Conservation (phyloP, 495 filamentous ascomycete genomes). For the Paragyromitra xinjiangensis region DNA sequence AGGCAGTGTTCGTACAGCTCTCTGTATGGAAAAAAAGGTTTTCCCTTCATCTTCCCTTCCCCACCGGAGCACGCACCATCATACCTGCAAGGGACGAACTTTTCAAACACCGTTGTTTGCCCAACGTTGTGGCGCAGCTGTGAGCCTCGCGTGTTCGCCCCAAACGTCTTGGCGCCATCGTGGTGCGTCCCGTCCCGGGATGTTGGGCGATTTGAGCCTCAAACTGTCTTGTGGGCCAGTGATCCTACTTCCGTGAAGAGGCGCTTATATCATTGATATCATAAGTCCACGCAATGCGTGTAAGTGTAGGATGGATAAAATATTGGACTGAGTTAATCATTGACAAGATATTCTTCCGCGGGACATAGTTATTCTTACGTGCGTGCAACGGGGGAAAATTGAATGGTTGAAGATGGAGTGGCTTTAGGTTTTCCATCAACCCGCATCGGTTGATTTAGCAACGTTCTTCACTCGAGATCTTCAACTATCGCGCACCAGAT, state of each 20-base stretch:
- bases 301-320: too few relatives aligned
- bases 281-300: too few relatives aligned
- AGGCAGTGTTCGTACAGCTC: not conserved
- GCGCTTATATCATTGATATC: not conserved
- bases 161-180: conserved; percentile 8
- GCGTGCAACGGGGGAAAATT: too few relatives aligned
- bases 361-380: not conserved
- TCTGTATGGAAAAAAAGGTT: not conserved
- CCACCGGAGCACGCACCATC: not conserved
- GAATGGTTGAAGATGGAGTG: too few relatives aligned
- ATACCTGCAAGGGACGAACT: not conserved
- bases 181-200: conserved; percentile 12
- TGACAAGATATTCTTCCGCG: not conserved
- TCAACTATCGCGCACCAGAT: too few relatives aligned
- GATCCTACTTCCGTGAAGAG: not conserved
- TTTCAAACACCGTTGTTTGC: not conserved
- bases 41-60: not conserved
- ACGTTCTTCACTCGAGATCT: too few relatives aligned
- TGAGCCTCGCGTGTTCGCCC: conserved; percentile 1
- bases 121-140: not conserved
- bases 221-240: not conserved
- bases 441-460: too few relatives aligned
- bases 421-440: too few relatives aligned
- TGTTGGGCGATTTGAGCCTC: conserved; percentile 9
- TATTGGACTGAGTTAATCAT: not conserved